phyloP scores from a whole-genome alignment of 1,139 yeast genomes.

The Kluyveromyces marxianus region DNA sequence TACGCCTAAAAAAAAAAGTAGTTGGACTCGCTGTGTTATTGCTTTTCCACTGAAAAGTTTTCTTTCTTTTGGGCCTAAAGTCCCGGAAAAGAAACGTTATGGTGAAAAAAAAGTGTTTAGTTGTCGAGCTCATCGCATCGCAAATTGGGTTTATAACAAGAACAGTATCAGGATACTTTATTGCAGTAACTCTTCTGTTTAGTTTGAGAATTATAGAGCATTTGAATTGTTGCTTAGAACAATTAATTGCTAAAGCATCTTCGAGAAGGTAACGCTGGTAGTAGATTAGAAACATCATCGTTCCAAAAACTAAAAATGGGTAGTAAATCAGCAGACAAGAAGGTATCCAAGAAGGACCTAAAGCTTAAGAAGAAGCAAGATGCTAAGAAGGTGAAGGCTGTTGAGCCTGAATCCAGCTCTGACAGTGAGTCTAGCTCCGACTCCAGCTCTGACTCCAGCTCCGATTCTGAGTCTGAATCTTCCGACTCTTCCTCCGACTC shows the following conservation, averaged over 20 bases:
- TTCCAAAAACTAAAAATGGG: too few relatives aligned
- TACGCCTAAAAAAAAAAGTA: too few relatives aligned
- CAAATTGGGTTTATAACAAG: background rate
- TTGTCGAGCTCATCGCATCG: constrained; percentile 3
- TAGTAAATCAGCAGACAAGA: constrained; percentile 20
- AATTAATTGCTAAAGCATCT: too few relatives aligned
- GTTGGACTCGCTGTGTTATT: too few relatives aligned
- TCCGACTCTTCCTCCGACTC: constrained; percentile 7
- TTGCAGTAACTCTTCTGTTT: too few relatives aligned
- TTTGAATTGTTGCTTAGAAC: too few relatives aligned
- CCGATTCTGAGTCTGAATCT: constrained; percentile 4
- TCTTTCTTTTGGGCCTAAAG: background rate
- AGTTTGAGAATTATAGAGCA: too few relatives aligned
- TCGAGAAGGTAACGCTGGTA: too few relatives aligned
- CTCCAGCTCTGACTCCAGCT: constrained; percentile 9
- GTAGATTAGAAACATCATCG: too few relatives aligned
- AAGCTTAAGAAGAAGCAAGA: constrained; percentile 10
- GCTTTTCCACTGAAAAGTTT: background rate
- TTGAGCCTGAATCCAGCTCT: constrained; percentile 2
- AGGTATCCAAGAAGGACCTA: constrained; percentile 24
- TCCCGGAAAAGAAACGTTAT: constrained; percentile 2
- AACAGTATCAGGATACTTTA: background rate
- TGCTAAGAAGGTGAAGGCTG: constrained; percentile 9
- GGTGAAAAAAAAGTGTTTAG: background rate
- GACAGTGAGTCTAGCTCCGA: background rate